These are phyloP conservation scores for Arachis hypogaea DNA, from an alignment of 306 rosid species.

Conservation along the genomic window DNA sequence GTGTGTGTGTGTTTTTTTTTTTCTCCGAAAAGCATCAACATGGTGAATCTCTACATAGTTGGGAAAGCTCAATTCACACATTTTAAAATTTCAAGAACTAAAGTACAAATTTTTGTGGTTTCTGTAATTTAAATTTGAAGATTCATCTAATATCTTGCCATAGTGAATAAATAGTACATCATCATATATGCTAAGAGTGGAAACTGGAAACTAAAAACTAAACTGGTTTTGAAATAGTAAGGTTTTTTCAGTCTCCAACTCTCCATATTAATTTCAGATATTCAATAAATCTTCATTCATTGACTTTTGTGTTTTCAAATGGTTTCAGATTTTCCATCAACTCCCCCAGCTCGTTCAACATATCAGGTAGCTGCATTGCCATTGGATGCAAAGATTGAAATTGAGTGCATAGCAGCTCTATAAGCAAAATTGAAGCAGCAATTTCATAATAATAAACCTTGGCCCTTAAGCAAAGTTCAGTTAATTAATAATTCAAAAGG, in stretches of 20 bases:
- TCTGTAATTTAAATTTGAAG: slow-evolving; percentile 3
- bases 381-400: slow-evolving; percentile 90
- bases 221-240: background rate
- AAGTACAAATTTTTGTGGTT: background rate
- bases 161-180: background rate
- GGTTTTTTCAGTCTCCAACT: no score
- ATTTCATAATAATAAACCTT: background rate
- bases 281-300: slow-evolving; percentile 8
- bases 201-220: background rate
- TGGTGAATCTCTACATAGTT: no score
- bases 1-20: no score
- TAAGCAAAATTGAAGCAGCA: slow-evolving; percentile 31
- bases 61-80: no score
- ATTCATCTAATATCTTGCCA: slow-evolving; percentile 9
- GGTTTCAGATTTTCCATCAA: slow-evolving; percentile 71
- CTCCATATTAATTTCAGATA: background rate
- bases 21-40: no score
- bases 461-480: slow-evolving; percentile 22
- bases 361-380: slow-evolving; percentile 94
- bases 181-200: slow-evolving; percentile 10
- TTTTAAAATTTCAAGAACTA: no score
- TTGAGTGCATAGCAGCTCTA: slow-evolving; percentile 86
- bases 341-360: slow-evolving; percentile 91
- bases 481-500: slow-evolving; percentile 52
- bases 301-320: slow-evolving; percentile 20